Conservation (phyloP, 2,329 filamentous ascomycete species). For the Thermoascus crustaceus region DNA sequence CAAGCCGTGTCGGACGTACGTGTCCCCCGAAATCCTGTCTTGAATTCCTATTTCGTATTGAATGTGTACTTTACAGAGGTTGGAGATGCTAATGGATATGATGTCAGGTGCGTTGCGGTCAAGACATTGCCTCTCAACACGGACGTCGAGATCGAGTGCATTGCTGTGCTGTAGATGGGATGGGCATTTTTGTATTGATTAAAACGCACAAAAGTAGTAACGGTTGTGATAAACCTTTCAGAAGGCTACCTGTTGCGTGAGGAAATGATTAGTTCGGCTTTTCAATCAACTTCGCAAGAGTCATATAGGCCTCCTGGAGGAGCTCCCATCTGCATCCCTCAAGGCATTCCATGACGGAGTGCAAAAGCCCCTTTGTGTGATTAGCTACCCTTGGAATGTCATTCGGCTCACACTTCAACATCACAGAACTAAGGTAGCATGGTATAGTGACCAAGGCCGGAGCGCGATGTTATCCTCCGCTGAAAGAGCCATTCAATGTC, state of each 20-base stretch:
- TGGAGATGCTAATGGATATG: no score
- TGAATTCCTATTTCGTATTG: no score
- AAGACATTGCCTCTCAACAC: conserved; percentile 81
- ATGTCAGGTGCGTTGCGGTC: conserved; percentile 65
- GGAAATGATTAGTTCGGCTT: background rate
- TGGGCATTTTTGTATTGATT: no score
- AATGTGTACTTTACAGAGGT: no score
- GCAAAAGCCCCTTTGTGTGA: conserved; percentile 14
- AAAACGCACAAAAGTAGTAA: no score
- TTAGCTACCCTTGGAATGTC: conserved; percentile 9
- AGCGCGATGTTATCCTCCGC: conserved; percentile 17
- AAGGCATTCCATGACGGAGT: conserved; percentile 14
- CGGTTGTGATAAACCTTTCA: no score
- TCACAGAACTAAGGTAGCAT: conserved; percentile 17
- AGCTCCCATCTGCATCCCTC: conserved; percentile 20
- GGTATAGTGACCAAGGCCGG: conserved; percentile 18
- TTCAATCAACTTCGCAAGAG: conserved; percentile 13
- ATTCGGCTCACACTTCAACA: conserved; percentile 10
- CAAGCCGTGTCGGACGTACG: conserved; percentile 50
- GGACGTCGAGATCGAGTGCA: conserved; percentile 82
- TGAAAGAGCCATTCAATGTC: conserved; percentile 19
- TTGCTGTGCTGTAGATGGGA: conserved; percentile 55
- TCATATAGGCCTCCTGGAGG: conserved; percentile 17
- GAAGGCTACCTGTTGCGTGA: no score
- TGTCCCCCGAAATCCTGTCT: background rate